phyloP scores from a whole-genome alignment of 2,329 filamentous ascomycete species.

The Phaeosphaeria sp. region DNA sequence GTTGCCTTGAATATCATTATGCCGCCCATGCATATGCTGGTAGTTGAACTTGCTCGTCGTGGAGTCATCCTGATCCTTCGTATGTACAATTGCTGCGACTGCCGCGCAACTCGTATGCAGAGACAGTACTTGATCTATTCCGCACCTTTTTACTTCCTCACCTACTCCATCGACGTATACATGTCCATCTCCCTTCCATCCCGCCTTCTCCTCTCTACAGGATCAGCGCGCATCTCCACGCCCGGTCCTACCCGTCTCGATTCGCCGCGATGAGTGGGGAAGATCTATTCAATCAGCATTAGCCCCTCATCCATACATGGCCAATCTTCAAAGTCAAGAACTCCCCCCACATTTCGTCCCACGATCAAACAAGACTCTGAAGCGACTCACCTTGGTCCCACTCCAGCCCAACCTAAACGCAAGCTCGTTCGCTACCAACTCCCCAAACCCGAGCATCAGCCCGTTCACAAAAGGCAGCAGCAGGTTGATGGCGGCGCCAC shows the following conservation, averaged over 20 bases:
- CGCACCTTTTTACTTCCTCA: neutral
- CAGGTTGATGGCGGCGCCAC: constrained; percentile 94
- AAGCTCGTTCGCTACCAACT: constrained; percentile 94
- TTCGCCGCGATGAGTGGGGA: constrained; percentile 62
- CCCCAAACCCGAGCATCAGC: constrained; percentile 96
- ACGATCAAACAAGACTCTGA: no score
- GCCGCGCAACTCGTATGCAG: neutral
- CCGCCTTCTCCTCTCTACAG: constrained; percentile 61
- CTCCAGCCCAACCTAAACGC: constrained; percentile 94
- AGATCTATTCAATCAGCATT: constrained; percentile 54
- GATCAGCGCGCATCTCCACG: constrained; percentile 77
- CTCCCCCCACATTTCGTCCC: neutral
- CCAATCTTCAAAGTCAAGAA: no score
- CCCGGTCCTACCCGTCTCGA: constrained; percentile 77
- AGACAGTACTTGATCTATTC: neutral
- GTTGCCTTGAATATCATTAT: neutral
- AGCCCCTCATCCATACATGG: neutral
- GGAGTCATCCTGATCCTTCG: neutral
- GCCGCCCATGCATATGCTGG: neutral
- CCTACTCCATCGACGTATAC: constrained; percentile 71
- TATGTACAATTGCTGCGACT: constrained; percentile 1
- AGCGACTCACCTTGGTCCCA: constrained; percentile 86
- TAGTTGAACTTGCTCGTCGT: neutral
- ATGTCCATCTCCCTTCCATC: constrained; percentile 65
- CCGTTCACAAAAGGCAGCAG: constrained; percentile 95